These are phyloP conservation scores for Coemansia sp. DNA, from an alignment of 192 early-diverging fungal genomes.

Conservation along the genomic window DNA sequence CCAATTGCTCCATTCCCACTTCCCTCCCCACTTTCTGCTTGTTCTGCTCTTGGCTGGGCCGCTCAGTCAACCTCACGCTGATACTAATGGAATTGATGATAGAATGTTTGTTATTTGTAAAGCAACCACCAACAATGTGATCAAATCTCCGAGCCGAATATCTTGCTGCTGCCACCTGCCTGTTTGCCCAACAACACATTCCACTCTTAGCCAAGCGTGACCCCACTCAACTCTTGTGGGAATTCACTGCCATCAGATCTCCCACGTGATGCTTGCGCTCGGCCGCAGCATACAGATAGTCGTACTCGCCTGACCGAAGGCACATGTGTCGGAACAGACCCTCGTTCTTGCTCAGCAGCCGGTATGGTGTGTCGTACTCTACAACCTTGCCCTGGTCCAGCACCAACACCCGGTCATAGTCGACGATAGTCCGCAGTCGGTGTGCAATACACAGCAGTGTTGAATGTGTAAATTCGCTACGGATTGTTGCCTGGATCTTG, in stretches of 20 bases:
- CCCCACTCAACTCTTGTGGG: neutral
- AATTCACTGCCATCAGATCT: neutral
- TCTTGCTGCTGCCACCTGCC: neutral
- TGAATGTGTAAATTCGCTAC: slow-evolving; percentile 60
- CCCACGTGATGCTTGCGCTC: slow-evolving; percentile 48
- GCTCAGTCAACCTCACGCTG: neutral
- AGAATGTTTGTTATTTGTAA: neutral
- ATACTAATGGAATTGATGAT: neutral
- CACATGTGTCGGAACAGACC: slow-evolving; percentile 72
- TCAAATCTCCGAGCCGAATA: neutral
- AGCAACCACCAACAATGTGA: slow-evolving; percentile 1
- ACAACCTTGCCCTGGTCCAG: slow-evolving; percentile 70
- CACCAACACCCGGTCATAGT: slow-evolving; percentile 77
- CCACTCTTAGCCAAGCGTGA: neutral
- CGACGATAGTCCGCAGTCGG: slow-evolving; percentile 69
- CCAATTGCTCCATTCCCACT: slow-evolving; percentile 24
- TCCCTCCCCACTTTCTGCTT: neutral
- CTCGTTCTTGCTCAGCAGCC: slow-evolving; percentile 54
- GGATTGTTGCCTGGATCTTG: slow-evolving; percentile 69
- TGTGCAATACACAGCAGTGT: slow-evolving; percentile 76
- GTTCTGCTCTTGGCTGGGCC: neutral
- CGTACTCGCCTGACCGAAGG: slow-evolving; percentile 77
- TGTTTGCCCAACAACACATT: neutral
- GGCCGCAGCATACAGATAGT: slow-evolving; percentile 66
- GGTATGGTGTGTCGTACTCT: slow-evolving; percentile 67